Conservation (phyloP, 1,284 basidiomycete species). For the Melampsora larici-populina region DNA sequence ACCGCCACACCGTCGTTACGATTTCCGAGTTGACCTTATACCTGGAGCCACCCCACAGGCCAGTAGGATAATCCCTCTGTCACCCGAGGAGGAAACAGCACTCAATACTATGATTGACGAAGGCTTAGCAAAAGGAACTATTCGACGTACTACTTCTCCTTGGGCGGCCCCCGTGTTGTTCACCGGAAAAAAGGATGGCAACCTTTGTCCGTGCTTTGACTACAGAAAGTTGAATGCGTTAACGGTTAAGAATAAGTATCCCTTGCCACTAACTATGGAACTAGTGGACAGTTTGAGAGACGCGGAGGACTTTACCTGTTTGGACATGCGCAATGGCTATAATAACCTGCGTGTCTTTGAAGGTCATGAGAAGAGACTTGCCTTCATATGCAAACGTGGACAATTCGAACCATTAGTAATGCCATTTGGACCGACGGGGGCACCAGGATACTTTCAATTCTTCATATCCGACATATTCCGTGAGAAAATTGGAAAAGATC, state of each 20-base stretch:
- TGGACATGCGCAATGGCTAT: not conserved
- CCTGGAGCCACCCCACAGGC: no score
- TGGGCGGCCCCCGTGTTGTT: not conserved
- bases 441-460: no score
- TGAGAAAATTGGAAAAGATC: no score
- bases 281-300: not conserved
- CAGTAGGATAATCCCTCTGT: not conserved
- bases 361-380: not conserved
- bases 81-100: not conserved
- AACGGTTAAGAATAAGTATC: slow-evolving; percentile 2
- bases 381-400: not conserved
- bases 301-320: not conserved
- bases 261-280: no score
- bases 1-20: not conserved
- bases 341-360: not conserved
- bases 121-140: not conserved
- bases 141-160: not conserved
- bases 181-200: no score
- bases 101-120: not conserved
- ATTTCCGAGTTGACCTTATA: not conserved
- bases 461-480: no score
- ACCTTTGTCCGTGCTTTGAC: no score
- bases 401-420: no score
- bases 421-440: no score
- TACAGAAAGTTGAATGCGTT: no score